Base-by-base conservation (phyloP, 352 stramenopile genomes). In the Aphanomyces euteiches region DNA sequence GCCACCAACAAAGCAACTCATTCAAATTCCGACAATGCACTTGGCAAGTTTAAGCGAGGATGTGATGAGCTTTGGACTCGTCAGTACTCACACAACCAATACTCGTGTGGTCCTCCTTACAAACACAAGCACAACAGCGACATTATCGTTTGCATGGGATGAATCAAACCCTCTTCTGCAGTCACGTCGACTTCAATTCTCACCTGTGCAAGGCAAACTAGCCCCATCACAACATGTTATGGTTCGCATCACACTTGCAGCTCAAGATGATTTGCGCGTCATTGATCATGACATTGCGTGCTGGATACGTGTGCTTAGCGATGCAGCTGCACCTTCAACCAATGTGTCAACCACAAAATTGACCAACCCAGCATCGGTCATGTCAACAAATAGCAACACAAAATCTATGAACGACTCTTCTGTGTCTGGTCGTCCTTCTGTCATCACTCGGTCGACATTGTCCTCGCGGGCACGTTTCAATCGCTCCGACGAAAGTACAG, bases 251-350 rank as follows among this genome's bases (percentile, higher is more conserved):
- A 83, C 66, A 12, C 19, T 92, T n/a, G 70, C 67, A 15, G 74
- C 81, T 0, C 56, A 69, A 39, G 67, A 77, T n/a, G 75, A 87
- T 34, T 65, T 75, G 3, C 10, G 90, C 1, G 80, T 92, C 2
- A 61, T 94, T 8, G 86, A 92, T 67, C 83, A 94, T 45, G 75
- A 88, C 56, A 70, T 94, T 39, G 74, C 78, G 21, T 92, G 84
- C 43, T 78, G 75, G 54, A 73, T 92, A 47, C 75, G 66, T 3
- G 82, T 79, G 19, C 58, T 68, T 0, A 7, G 56, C 28, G 63
- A 69, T 40, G n/a, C 63, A n/a, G 41, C 39, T 8, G 12, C 50
- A 7, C 7, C 38, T 4, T 34, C 66, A 37, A 58, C 21, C 66
- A 70, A 34, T 58, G 39, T n/a, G 66, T 19, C 21, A 12, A 17